Evolutionary conservation across 305 asterid genomes (phyloP).

Genomic region (Nicotiana rustica): DNA sequence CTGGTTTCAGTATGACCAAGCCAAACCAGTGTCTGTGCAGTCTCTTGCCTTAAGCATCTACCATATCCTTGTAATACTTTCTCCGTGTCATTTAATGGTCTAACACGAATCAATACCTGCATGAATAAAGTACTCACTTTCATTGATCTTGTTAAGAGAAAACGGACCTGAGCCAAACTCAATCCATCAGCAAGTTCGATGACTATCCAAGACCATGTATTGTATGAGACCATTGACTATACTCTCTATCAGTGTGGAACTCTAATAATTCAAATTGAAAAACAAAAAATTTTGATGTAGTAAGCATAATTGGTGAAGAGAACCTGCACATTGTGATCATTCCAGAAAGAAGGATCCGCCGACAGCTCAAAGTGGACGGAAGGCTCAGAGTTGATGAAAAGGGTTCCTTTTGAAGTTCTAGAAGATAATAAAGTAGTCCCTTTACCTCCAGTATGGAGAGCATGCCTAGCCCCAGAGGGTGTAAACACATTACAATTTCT

Average conservation of each 20-base stretch:
- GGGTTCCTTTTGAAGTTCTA: slow-evolving; percentile 51
- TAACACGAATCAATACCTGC: slow-evolving; percentile 82
- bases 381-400: slow-evolving; percentile 43
- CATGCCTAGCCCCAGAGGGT: slow-evolving; percentile 27
- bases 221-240: not conserved
- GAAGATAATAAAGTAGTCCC: slow-evolving; percentile 43
- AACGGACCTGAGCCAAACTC: slow-evolving; percentile 10
- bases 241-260: not conserved
- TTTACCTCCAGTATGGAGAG: slow-evolving; percentile 44
- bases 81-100: slow-evolving; percentile 72
- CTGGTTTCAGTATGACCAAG: slow-evolving; percentile 81
- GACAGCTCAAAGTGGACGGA: slow-evolving; percentile 60
- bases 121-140: not conserved
- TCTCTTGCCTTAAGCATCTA: slow-evolving; percentile 81
- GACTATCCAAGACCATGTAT: slow-evolving; percentile 16
- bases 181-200: not conserved
- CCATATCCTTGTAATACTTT: slow-evolving; percentile 69
- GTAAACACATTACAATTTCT: slow-evolving; percentile 48
- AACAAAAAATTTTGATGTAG: not conserved
- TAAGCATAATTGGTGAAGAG: slow-evolving; percentile 16
- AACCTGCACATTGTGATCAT: slow-evolving; percentile 89
- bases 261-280: not conserved
- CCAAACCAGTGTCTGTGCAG: slow-evolving; percentile 69
- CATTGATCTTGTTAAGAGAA: not conserved
- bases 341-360: slow-evolving; percentile 69